Evolutionary conservation across 169 alveolate genomes (phyloP), one percentile per base, ranked within the genome.

Genomic region (Cryptosporidium xiaoi): DNA sequence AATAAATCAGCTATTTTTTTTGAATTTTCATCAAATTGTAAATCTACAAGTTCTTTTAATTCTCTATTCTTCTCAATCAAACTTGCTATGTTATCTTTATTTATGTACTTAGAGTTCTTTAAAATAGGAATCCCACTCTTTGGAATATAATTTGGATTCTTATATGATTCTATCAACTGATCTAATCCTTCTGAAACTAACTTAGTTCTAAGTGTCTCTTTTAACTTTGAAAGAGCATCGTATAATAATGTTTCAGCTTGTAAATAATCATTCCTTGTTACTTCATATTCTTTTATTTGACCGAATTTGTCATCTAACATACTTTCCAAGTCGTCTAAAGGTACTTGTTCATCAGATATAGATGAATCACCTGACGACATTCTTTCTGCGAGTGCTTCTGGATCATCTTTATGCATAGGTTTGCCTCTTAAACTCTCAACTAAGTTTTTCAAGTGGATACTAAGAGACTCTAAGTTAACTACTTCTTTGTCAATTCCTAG

Each of bases 221-320:
- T 40, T 8, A 40, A 6, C 48, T 40, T 40, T 40, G 48, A 40
- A 8, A 40, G 10, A 6, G 48, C 48, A 40, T 40, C 10, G 48
- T 40, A 40, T 1, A 67, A 20, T 48, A 16, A 50, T 31, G 33
- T 16, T 36, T 67, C 65, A 18, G 82, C 0, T 34, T 64, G 18
- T n/a, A 69, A 51, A 33, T 69, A 69, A 3, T 51, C 56, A 18
- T 69, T 24, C 31, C 83, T 69, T 8, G 55, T 24, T n/a, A 33
- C 44, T 18, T 69, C 83, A 34, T 69, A 69, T 15, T 53, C 44
- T 31, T 69, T 69, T 51, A 69, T 24, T 50, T 46, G 51, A 24
- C 18, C 3, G 6, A 40, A 8, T 13, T 20, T 48, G 44, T 44
- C 50, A 29, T 51, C 46, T 31, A 66, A 8, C 10, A 12, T 20